phyloP scores from a whole-genome alignment of 345 rosid genomes.

The Clausena lansium region DNA sequence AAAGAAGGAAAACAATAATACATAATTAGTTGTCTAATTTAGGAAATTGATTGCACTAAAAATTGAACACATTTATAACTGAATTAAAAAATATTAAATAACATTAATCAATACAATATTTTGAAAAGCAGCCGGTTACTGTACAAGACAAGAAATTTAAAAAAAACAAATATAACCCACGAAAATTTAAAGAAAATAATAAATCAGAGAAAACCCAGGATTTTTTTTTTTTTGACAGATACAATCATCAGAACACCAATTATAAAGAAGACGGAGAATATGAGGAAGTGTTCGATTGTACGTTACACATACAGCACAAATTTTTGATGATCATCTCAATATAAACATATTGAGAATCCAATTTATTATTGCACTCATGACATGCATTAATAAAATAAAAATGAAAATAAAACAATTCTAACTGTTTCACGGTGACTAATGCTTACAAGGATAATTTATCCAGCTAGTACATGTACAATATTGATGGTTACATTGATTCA shows the following conservation, averaged over 20 bases:
- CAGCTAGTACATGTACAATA: too few species aligned
- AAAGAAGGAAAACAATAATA: background rate
- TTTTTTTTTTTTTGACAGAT: background rate
- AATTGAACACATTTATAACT: background rate
- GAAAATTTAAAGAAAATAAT: background rate
- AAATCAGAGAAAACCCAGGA: conserved; percentile 5
- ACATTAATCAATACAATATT: background rate
- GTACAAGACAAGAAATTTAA: background rate
- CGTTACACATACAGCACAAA: conserved; percentile 38
- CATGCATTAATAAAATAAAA: too few species aligned
- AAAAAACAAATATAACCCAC: conserved; percentile 14
- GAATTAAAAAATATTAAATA: background rate
- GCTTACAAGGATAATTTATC: too few species aligned
- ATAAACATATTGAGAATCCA: too few species aligned
- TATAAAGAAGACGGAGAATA: background rate
- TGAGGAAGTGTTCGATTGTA: conserved; percentile 32
- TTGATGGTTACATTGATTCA: background rate
- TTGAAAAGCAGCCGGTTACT: background rate
- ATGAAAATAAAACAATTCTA: too few species aligned
- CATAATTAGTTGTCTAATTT: conserved; percentile 8
- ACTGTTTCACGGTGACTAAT: too few species aligned
- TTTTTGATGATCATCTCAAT: conserved; percentile 18
- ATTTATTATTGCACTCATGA: too few species aligned
- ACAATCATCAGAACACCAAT: conserved; percentile 11
- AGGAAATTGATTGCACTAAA: conserved; percentile 8